phyloP scores from a whole-genome alignment of 192 early-diverging fungal species.

The Linnemannia exigua region DNA sequence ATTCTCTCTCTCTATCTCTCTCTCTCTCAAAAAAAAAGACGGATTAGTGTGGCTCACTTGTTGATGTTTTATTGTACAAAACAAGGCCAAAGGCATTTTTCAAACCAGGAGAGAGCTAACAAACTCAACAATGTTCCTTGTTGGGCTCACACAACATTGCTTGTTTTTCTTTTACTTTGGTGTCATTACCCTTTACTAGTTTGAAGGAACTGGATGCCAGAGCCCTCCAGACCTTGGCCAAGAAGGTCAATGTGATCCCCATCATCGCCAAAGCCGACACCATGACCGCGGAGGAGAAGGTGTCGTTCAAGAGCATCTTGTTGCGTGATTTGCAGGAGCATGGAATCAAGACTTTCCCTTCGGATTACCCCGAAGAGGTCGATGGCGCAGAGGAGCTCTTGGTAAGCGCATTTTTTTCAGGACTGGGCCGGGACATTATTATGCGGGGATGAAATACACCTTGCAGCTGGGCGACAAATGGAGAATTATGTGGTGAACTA shows the following conservation, averaged over 20 bases:
- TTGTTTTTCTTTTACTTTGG: constrained; percentile 19
- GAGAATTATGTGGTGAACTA: neutral
- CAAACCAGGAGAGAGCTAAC: constrained; percentile 5
- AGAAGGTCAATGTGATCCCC: constrained; percentile 87
- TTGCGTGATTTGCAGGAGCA: constrained; percentile 74
- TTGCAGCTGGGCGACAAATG: neutral
- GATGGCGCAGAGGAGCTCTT: constrained; percentile 75
- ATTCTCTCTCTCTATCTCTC: no score
- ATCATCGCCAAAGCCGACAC: constrained; percentile 89
- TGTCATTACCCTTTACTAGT: constrained; percentile 32
- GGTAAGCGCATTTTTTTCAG: constrained; percentile 45
- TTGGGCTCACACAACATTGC: constrained; percentile 9
- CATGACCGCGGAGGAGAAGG: constrained; percentile 74
- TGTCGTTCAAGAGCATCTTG: constrained; percentile 75
- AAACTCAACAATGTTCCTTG: constrained; percentile 16
- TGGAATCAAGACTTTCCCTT: constrained; percentile 81
- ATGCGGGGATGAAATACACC: neutral
- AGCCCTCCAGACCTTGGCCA: constrained; percentile 76
- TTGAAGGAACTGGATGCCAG: constrained; percentile 72
- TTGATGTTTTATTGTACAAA: no score
- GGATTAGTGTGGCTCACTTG: neutral
- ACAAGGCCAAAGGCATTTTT: constrained; percentile 9
- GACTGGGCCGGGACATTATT: neutral
- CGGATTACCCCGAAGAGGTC: constrained; percentile 77
- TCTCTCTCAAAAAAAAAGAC: no score